Evolutionary conservation across 2,329 filamentous ascomycete species (phyloP).

Genomic region (Talaromyces sp.): DNA sequence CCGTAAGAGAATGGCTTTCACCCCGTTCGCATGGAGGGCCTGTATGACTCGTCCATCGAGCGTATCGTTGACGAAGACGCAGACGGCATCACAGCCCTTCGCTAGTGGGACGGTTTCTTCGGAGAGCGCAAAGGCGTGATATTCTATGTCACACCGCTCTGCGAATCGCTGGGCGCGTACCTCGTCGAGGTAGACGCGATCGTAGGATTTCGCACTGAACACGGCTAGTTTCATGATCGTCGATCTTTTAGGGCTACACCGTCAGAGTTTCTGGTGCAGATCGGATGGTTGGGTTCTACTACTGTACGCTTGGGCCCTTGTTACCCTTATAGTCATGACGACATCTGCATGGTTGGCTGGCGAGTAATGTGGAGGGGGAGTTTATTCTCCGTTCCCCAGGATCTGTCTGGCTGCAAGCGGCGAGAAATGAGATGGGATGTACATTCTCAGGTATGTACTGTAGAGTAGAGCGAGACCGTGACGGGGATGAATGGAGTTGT

Average conservation of each 20-base stretch:
- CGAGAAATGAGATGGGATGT: background rate
- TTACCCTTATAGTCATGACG: slow-evolving; percentile 8
- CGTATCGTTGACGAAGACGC: slow-evolving; percentile 69
- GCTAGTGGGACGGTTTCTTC: slow-evolving; percentile 60
- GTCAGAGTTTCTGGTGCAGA: background rate
- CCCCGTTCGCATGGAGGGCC: slow-evolving; percentile 53
- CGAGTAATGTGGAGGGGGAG: background rate
- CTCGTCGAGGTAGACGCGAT: slow-evolving; percentile 57
- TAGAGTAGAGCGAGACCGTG: background rate
- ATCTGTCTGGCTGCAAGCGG: background rate
- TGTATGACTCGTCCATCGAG: slow-evolving; percentile 56
- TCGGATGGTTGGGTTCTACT: background rate
- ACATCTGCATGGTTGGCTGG: background rate
- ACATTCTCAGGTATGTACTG: background rate
- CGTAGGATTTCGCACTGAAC: slow-evolving; percentile 68
- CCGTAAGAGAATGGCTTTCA: slow-evolving; percentile 64
- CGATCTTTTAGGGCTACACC: background rate
- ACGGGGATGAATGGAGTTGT: background rate
- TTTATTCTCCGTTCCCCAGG: background rate
- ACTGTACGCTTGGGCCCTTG: background rate
- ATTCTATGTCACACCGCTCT: slow-evolving; percentile 53
- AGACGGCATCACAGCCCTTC: slow-evolving; percentile 59
- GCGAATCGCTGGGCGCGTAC: slow-evolving; percentile 35
- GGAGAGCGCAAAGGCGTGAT: slow-evolving; percentile 62
- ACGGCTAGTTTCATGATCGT: slow-evolving; percentile 60